These are phyloP conservation scores for Mortierella sp. DNA, from an alignment of 371 early-diverging fungal species.

Conservation along the genomic window DNA sequence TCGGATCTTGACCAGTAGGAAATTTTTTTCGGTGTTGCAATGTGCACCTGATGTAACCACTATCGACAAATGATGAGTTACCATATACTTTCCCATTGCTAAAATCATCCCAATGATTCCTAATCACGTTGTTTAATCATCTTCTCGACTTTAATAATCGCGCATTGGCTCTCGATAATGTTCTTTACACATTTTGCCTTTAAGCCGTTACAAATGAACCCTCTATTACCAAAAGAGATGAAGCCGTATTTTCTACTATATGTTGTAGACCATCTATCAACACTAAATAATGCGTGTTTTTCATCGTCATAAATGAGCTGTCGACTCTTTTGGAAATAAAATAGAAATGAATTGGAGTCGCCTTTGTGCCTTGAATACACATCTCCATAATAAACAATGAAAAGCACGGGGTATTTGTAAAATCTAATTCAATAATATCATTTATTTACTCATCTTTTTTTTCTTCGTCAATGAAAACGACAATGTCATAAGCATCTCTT, in stretches of 20 bases:
- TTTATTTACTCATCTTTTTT: not conserved
- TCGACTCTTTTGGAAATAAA: not conserved
- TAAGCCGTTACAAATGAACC: too few species aligned
- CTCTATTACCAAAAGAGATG: too few species aligned
- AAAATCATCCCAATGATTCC: too few species aligned
- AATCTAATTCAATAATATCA: not conserved
- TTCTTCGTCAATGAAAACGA: not conserved
- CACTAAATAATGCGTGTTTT: not conserved
- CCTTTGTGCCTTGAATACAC: not conserved
- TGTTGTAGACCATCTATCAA: not conserved
- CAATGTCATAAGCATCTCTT: too few species aligned
- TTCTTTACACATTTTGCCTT: constrained; percentile 8
- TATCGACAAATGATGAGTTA: too few species aligned
- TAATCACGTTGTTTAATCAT: not conserved
- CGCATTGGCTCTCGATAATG: not conserved
- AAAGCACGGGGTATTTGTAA: not conserved
- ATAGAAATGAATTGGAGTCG: not conserved
- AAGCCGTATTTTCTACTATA: not conserved
- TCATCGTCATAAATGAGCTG: not conserved
- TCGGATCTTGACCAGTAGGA: not conserved
- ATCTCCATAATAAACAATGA: not conserved
- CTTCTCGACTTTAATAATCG: too few species aligned
- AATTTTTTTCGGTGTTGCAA: not conserved
- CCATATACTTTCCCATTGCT: too few species aligned
- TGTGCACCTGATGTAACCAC: too few species aligned